Percentiles rank a stretch among this genome's conserved stretches.
phyloP scores from a whole-genome alignment of 225 moss, liverwort and hornwort genomes.

The Takakia lepidozioides region DNA sequence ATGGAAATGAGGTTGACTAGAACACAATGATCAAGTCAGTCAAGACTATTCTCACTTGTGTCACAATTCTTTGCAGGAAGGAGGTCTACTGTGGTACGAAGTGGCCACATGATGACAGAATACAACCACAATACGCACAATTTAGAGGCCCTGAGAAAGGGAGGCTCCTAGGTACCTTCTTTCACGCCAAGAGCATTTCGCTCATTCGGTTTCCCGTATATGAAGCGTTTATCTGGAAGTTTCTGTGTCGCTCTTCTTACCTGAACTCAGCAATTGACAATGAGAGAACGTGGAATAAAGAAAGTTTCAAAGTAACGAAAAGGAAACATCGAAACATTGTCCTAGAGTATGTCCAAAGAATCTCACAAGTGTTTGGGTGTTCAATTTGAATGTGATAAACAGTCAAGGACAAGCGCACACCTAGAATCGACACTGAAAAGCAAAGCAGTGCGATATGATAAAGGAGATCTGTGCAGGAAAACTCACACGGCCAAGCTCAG shows the following conservation, averaged over 20 bases:
- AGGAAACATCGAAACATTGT: neutral
- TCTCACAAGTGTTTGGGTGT: too few relatives aligned
- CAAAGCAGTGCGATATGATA: too few relatives aligned
- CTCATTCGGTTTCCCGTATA: conserved; percentile 47
- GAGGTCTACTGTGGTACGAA: too few relatives aligned
- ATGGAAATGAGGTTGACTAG: too few relatives aligned
- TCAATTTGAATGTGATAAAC: too few relatives aligned
- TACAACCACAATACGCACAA: neutral
- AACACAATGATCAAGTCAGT: too few relatives aligned
- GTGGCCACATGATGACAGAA: neutral
- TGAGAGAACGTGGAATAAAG: neutral
- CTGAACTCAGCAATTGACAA: conserved; percentile 11
- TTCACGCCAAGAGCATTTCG: conserved; percentile 44
- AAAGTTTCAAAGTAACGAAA: neutral
- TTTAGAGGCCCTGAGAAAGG: too few relatives aligned
- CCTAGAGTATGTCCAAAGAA: too few relatives aligned
- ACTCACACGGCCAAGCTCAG: conserved; percentile 52
- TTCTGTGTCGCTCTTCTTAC: conserved; percentile 34
- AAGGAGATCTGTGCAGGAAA: neutral
- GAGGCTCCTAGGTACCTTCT: conserved; percentile 54
- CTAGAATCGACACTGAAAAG: too few relatives aligned
- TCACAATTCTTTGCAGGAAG: too few relatives aligned
- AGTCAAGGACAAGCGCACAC: too few relatives aligned
- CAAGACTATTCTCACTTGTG: too few relatives aligned
- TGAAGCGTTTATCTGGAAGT: conserved; percentile 39